Evolutionary conservation across 768 basidiomycete species (phyloP), one percentile per base, ranked within the genome.

Genomic region (Rubroboletus pulcherrimus): DNA sequence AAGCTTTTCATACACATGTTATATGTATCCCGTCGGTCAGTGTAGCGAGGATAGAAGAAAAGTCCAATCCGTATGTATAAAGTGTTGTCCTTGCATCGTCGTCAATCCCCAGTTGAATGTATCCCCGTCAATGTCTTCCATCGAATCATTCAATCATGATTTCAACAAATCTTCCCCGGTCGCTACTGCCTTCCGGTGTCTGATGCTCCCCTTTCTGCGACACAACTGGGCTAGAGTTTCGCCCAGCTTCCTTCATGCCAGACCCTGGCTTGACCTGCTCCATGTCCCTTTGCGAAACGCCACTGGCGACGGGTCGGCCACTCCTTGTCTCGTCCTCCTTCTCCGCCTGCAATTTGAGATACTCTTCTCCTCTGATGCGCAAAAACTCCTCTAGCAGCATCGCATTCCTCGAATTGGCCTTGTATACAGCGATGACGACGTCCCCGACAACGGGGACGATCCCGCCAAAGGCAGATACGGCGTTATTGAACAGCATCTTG

Each of bases 381-480:
- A 97, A 72, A 70, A 82, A 93, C 69, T 93, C 91, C 66, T 95
- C 92, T 45, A 98, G 77, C 46, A 97, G 74, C 6, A 81, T 81
- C 11, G 92, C 94, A 64, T 98, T 97, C 57, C 95, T 79, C 15
- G 86, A 89, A 71, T 98, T 98, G 19, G 93, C 85, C 68, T 93
- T 95, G 78, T 77, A 96, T 3, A 81, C 71, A 2, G 89, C 92
- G 35, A 94, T 72, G 1, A 85, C 64, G 29, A 97, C 61, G 70
- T 94, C 91, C 4, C 94, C 94, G 3, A 82, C 76, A 41, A 88
- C 51, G 0, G 93, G 93, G 4, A 95, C 66, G 44, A 85, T 66
- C 1, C 91, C 88, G 12, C 89, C 75, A 0, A 75, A 76, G 6
- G 82, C 83, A 10, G 87, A 85, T 24, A 93, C 70, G 14, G 79